Base-by-base conservation (phyloP, 2,329 filamentous ascomycete genomes). In the Pleomassaria siparia region DNA sequence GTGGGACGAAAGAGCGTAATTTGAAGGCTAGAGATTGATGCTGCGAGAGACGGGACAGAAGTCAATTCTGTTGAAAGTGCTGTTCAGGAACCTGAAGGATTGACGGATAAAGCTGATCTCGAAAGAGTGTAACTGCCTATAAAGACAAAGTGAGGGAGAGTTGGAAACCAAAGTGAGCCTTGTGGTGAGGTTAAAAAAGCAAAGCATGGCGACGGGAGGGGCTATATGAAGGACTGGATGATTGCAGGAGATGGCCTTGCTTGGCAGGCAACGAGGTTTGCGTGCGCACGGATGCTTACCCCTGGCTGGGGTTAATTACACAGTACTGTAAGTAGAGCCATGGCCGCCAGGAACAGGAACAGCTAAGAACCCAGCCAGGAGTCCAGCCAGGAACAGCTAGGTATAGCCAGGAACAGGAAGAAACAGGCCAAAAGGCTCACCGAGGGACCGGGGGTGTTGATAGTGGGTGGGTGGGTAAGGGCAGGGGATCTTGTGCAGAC, bases 241-340 rank as follows among this genome's bases (percentile, higher is more conserved):
- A 60, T 64, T 64, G 54, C 59, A 60, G 58, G 57, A 50, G 54
- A n/a, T 21, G 5, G 47, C 22, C 8, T n/a, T 33, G 62, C 63
- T 60, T 62, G 67, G 66, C 33, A 55, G 50, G 53, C 50, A 49
- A 43, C 16, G 40, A n/a, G n/a, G n/a, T n/a, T n/a, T n/a, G n/a
- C 46, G 44, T 51, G 44, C 44, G 49, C 56, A 56, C 42, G 40
- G 40, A 57, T 51, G 43, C 47, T 22, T 51, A 55, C 64, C 65
- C 66, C 65, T 63, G 64, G 62, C 56, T 47, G 55, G 37, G 57
- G 64, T 60, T 66, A 66, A 68, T 68, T 69, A n/a, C n/a, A n/a
- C n/a, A n/a, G n/a, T n/a, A n/a, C n/a, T n/a, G n/a, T n/a, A n/a
- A n/a, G n/a, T n/a, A 67, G 59, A 55, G 60, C 59, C 20, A 58